Evolutionary conservation across 805 yeast genomes (phyloP), one percentile per base, ranked within the genome.

Genomic region (Komagataella phaffii): DNA sequence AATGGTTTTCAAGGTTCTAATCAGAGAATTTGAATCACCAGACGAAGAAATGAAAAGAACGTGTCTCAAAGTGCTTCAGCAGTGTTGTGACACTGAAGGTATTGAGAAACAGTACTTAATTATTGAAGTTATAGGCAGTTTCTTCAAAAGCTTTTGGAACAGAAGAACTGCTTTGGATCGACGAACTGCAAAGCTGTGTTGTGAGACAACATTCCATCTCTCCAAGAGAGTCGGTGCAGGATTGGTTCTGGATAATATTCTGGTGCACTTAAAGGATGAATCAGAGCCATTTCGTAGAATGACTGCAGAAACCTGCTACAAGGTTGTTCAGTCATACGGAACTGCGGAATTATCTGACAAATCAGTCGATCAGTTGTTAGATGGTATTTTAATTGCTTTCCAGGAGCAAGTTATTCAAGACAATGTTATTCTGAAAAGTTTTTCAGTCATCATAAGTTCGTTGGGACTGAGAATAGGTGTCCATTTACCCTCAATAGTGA

Each of bases 1-100:
- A 49, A 95, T 88, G 61, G 74, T 89, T 2, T 76, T 89, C 73
- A 68, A 68, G 17, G 74, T 88, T 24, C 68, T 89, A 4, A 59
- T 79, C 2, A 70, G 93, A 51, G 95, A 90, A 64, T 86, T 88
- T 58, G 64, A 70, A 43, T 79, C 95, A 0, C 89, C 93, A 0
- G 96, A 88, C 60, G 95, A 86, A 54, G 96, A 89, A 49, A 85
- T 90, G 91, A 80, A 79, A 58, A 76, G 76, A 53, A 76, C 89
- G 0, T 84, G 90, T 2, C 64, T 93, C 53, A 69, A 74, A 30
- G 86, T 87, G 6, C 68, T 90, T 30, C 82, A 76, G 51, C 81
- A 77, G 54, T 79, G 93, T 57, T 79, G 88, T 12, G 65, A 77
- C 1, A 71, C 85, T 1, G 81, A 77, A 10, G 79, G 79, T 10